These are phyloP conservation scores for Cyanidium caldarium DNA, from an alignment of 23 red algal genomes.

Conservation along the genomic window DNA sequence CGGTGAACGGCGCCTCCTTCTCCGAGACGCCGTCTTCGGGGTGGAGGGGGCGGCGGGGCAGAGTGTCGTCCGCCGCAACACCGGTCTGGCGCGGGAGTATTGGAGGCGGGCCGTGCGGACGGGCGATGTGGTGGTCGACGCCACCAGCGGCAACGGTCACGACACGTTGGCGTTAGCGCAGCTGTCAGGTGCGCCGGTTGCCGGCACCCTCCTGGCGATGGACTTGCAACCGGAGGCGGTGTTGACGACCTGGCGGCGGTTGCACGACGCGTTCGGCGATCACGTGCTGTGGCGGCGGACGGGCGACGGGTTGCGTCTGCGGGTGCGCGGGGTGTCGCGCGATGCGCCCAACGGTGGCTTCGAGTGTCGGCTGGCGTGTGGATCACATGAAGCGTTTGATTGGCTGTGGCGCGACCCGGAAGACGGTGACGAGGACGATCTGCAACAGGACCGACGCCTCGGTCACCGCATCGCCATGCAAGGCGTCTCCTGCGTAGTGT, in stretches of 20 bases:
- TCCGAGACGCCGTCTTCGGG: no score
- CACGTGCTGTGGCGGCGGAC: not conserved
- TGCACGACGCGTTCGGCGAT: not conserved
- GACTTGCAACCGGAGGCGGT: not conserved
- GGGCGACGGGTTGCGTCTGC: not conserved
- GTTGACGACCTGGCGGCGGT: not conserved
- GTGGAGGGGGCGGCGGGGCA: no score
- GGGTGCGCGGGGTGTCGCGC: not conserved
- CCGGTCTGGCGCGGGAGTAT: not conserved
- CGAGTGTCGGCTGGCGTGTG: not conserved
- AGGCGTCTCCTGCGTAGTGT: no score
- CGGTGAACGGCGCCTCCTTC: no score
- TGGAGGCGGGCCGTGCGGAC: not conserved
- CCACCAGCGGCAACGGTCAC: conserved; percentile 2
- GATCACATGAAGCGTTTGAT: not conserved
- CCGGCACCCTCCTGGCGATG: not conserved
- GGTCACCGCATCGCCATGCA: not conserved
- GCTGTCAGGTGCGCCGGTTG: not conserved
- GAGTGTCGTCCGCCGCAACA: no score
- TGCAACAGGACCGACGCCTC: not conserved
- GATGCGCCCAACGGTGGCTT: no score
- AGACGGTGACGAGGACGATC: not conserved
- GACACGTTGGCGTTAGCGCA: not conserved
- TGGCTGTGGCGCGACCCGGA: not conserved
- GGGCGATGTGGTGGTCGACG: not conserved